Conservation (phyloP, 1,284 basidiomycete species). For the Cystobasidium slooffiae region DNA sequence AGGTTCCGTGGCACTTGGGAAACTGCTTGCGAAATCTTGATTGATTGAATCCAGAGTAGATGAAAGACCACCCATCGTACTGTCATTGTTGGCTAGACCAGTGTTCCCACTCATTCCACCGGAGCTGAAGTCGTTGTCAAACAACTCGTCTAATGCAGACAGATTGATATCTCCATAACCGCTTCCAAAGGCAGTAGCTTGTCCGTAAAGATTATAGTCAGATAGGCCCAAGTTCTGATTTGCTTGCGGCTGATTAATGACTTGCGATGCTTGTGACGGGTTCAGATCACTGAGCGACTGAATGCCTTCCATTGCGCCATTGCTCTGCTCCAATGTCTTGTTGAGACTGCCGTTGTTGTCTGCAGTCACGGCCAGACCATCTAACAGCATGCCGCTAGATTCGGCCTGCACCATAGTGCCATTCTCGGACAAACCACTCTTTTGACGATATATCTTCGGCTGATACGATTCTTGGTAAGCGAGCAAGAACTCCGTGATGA, state of each 20-base stretch:
- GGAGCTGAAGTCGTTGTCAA: conserved; percentile 26
- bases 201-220: neutral
- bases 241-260: too few species aligned
- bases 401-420: neutral
- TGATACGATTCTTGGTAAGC: conserved; percentile 13
- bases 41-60: conserved; percentile 12
- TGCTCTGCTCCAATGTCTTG: neutral
- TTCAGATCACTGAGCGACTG: too few species aligned
- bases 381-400: neutral
- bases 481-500: conserved; percentile 7
- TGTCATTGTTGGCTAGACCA: neutral
- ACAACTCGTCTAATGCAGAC: conserved; percentile 39
- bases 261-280: too few species aligned
- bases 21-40: conserved; percentile 14
- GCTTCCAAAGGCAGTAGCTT: conserved; percentile 6
- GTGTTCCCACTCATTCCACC: neutral
- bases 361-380: neutral
- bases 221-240: conserved; percentile 6
- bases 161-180: conserved; percentile 34
- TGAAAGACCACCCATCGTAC: neutral
- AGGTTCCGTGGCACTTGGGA: conserved; percentile 18
- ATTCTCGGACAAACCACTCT: neutral
- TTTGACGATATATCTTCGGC: conserved; percentile 3
- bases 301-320: neutral
- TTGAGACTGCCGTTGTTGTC: neutral